Evolutionary conservation across 1,139 yeast species (phyloP), one percentile per base, ranked within the genome.

Genomic region (Candida frijolesensis): DNA sequence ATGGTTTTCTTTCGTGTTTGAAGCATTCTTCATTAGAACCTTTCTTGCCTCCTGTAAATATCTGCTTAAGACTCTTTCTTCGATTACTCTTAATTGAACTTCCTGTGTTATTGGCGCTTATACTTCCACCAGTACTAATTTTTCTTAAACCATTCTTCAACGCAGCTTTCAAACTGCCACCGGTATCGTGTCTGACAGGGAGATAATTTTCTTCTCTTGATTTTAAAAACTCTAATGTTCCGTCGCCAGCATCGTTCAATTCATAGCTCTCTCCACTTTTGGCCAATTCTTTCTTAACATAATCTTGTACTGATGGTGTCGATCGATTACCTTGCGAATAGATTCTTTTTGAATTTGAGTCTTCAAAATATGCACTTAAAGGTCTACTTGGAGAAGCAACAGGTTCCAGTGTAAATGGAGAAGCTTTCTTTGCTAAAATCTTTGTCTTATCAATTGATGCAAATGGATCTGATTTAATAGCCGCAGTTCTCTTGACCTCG

Each of bases 171-270:
- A 79, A 59, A 54, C 80, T 78, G 34, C 80, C 83, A 32, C 80
- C 83, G 4, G 79, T 78, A 53, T 70, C 66, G 51, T 72, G 71
- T 37, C 60, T 57, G 18, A 54, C 16, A 5, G 43, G 34, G n/a
- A 38, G 5, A 38, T 47, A 49, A 33, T 62, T 69, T 41, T 67
- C 75, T 54, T 74, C 78, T 55, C 83, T 70, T 27, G 76, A 74
- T 54, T 82, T 79, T 54, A 89, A 68, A 61, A 87, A 89, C 49
- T 85, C 89, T 44, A 76, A 59, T 0, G 79, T 75, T 25, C 69
- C 68, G 18, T 60, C 64, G 22, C 65, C 67, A 2, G 29, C 25
- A 18, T 43, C 45, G 49, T 37, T 59, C 46, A 27, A 54, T 35
- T 37, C 62, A 37, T 11, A 60, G 19, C 59, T 62, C 37, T 64